phyloP scores from a whole-genome alignment of 2,329 filamentous ascomycete genomes.

The Fusarium torreyae region DNA sequence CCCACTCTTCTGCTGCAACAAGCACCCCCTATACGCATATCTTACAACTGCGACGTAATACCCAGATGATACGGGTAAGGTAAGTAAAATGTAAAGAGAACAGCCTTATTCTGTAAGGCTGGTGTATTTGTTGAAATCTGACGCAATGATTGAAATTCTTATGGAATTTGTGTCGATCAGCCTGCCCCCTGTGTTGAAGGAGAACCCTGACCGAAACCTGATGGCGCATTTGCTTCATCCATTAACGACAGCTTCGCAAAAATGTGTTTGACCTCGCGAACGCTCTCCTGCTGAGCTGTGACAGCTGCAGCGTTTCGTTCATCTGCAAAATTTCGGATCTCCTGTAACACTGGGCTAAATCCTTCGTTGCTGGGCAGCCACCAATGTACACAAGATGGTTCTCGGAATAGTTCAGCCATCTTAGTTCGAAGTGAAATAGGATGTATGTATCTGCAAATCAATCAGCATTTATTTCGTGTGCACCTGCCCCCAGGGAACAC shows the following conservation, averaged over 20 bases:
- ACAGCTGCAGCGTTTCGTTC: slow-evolving; percentile 77
- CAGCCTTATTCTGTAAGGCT: neutral
- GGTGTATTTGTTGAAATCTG: neutral
- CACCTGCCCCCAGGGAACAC: neutral
- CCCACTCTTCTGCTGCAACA: neutral
- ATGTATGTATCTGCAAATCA: slow-evolving; percentile 80
- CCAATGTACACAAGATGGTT: slow-evolving; percentile 81
- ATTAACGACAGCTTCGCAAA: slow-evolving; percentile 71
- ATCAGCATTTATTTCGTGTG: slow-evolving; percentile 22
- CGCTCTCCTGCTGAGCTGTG: slow-evolving; percentile 73
- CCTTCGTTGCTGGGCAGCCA: slow-evolving; percentile 90
- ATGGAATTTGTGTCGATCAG: neutral
- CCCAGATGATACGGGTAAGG: neutral
- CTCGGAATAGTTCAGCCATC: slow-evolving; percentile 82
- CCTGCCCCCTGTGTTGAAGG: neutral
- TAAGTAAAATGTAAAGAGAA: neutral
- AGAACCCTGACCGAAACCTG: slow-evolving; percentile 10
- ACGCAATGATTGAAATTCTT: neutral
- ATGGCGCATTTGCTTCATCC: slow-evolving; percentile 41
- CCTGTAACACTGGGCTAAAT: slow-evolving; percentile 80
- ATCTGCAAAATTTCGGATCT: slow-evolving; percentile 84
- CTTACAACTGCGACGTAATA: too few relatives aligned
- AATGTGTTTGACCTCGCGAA: slow-evolving; percentile 82
- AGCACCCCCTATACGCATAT: neutral
- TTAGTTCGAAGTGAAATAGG: slow-evolving; percentile 80